Evolutionary conservation across 352 stramenopile genomes (phyloP).

Genomic region (Phytophthora palmivora): DNA sequence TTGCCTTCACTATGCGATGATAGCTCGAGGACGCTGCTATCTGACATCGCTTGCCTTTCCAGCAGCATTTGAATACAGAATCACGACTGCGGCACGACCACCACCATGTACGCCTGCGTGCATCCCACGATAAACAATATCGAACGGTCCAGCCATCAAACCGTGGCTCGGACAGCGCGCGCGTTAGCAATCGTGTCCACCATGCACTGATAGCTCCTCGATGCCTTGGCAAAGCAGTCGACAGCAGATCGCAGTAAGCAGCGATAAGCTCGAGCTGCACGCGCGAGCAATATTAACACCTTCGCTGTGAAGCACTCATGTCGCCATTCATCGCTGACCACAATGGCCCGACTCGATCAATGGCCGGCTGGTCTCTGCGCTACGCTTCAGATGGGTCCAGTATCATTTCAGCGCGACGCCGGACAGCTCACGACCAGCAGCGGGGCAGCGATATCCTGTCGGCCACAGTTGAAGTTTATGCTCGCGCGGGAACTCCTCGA

Average conservation of each 20-base stretch:
- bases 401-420: slow-evolving; percentile 34
- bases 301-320: slow-evolving; percentile 4
- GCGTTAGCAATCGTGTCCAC: slow-evolving; percentile 14
- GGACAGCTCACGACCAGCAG: slow-evolving; percentile 18
- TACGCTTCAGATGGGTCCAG: slow-evolving; percentile 34
- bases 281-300: not conserved
- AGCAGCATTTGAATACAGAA: slow-evolving; percentile 1
- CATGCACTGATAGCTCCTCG: not conserved
- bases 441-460: slow-evolving; percentile 7
- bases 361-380: slow-evolving; percentile 15
- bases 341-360: not conserved
- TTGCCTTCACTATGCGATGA: slow-evolving; percentile 24
- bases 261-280: not conserved
- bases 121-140: slow-evolving; percentile 36
- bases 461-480: slow-evolving; percentile 19
- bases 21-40: not conserved
- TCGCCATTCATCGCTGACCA: slow-evolving; percentile 11
- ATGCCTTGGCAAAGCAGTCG: not conserved
- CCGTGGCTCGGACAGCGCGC: slow-evolving; percentile 1
- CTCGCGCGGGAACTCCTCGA: not conserved
- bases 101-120: slow-evolving; percentile 8
- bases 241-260: not conserved
- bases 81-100: not conserved
- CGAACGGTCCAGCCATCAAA: slow-evolving; percentile 13
- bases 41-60: slow-evolving; percentile 2